These are phyloP conservation scores for Cercophora scortea DNA, from an alignment of 495 filamentous ascomycete species.

Conservation along the genomic window DNA sequence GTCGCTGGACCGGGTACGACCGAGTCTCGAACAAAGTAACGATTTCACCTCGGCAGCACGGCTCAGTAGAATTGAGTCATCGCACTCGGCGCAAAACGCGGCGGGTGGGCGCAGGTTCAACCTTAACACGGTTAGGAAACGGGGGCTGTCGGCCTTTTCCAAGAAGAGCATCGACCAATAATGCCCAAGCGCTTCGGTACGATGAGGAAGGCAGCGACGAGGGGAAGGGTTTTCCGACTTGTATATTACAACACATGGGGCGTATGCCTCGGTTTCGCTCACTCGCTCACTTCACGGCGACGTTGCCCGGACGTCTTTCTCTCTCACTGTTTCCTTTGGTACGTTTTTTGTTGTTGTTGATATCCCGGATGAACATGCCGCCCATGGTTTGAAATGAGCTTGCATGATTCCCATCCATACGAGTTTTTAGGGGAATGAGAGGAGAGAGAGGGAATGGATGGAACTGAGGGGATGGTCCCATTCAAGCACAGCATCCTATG, in stretches of 20 bases:
- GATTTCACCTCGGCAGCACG: slow-evolving; percentile 87
- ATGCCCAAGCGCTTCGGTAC: neutral
- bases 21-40: slow-evolving; percentile 75
- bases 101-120: slow-evolving; percentile 20
- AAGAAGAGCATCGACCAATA: slow-evolving; percentile 27
- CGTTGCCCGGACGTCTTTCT: neutral
- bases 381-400: neutral
- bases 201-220: no score
- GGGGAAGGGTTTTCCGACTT: neutral
- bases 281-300: no score
- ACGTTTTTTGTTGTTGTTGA: slow-evolving; percentile 12
- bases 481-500: no score
- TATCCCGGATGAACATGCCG: slow-evolving; percentile 6
- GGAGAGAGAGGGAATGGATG: neutral
- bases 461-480: neutral
- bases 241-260: slow-evolving; percentile 3
- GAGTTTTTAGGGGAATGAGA: neutral
- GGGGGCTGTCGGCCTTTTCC: slow-evolving; percentile 29
- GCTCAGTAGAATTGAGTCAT: slow-evolving; percentile 75
- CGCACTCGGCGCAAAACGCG: slow-evolving; percentile 35
- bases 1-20: slow-evolving; percentile 66
- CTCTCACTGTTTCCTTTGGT: slow-evolving; percentile 5
- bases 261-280: no score
- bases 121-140: slow-evolving; percentile 23
- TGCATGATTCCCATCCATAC: neutral